Evolutionary conservation across 2,329 filamentous ascomycete genomes (phyloP).

Genomic region (Fusarium veterinarium): DNA sequence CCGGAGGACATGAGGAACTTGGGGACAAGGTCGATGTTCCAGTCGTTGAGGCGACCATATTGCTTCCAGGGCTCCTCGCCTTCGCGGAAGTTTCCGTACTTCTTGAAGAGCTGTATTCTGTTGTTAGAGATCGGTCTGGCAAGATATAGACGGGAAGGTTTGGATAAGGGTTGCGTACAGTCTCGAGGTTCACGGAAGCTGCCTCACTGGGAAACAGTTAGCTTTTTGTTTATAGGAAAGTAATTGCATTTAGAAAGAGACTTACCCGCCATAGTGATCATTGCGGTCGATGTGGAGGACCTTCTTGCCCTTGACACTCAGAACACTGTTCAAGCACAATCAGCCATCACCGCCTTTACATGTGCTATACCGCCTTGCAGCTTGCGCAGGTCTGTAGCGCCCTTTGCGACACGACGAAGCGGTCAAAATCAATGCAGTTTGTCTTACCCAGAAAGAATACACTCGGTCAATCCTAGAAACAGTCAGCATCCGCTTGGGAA

Average conservation of each 20-base stretch:
- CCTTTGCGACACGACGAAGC: constrained; percentile 4
- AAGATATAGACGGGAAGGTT: constrained; percentile 25
- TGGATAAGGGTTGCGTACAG: constrained; percentile 65
- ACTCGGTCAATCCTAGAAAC: constrained; percentile 89
- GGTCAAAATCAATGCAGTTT: constrained; percentile 1
- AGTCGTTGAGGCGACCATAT: constrained; percentile 96
- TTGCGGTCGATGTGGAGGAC: constrained; percentile 99
- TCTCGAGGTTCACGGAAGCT: constrained; percentile 95
- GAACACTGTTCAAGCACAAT: constrained; percentile 65
- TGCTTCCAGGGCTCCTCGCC: constrained; percentile 97
- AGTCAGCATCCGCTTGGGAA: constrained; percentile 36
- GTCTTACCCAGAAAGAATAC: constrained; percentile 93
- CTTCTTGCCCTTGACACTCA: constrained; percentile 99
- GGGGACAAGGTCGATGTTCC: constrained; percentile 98
- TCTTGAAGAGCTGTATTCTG: constrained; percentile 84
- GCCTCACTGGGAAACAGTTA: constrained; percentile 72
- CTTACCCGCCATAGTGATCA: constrained; percentile 97
- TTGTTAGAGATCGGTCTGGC: constrained; percentile 40
- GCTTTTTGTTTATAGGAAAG: not conserved
- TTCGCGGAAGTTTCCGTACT: constrained; percentile 83
- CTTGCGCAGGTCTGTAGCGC: constrained; percentile 12
- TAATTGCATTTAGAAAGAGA: constrained; percentile 34
- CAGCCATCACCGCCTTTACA: constrained; percentile 41
- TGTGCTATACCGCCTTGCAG: constrained; percentile 27
- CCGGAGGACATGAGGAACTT: constrained; percentile 99